Percentiles rank a stretch among this genome's conserved stretches.
phyloP scores from a whole-genome alignment of 768 basidiomycete species.

The Leucocoprinus leucothites region DNA sequence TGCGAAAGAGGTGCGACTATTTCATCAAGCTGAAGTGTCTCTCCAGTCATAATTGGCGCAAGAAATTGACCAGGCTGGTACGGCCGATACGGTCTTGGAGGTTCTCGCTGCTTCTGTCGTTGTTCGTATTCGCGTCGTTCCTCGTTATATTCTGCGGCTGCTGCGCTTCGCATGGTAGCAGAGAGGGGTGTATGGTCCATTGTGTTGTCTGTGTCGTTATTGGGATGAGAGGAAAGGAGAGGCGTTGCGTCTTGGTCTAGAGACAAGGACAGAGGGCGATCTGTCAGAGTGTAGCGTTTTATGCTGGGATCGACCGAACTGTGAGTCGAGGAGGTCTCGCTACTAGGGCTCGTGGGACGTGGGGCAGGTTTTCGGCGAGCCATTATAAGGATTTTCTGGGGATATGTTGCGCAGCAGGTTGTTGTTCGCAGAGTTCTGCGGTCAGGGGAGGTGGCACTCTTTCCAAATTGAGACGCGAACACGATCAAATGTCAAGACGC shows the following conservation, averaged over 20 bases:
- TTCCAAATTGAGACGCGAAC: not conserved
- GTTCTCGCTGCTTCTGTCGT: constrained; percentile 11
- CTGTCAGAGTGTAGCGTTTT: constrained; percentile 30
- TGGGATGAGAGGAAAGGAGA: constrained; percentile 10
- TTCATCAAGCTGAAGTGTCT: constrained; percentile 54
- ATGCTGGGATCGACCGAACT: constrained; percentile 24
- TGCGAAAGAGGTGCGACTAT: constrained; percentile 2
- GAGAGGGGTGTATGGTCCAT: constrained; percentile 23
- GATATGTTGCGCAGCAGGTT: constrained; percentile 13
- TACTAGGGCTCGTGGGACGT: constrained; percentile 16
- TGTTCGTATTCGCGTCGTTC: constrained; percentile 15
- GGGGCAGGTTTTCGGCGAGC: constrained; percentile 34
- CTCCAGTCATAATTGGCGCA: constrained; percentile 61
- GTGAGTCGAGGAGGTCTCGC: constrained; percentile 16
- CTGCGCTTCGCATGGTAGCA: constrained; percentile 15
- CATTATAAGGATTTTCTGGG: constrained; percentile 18
- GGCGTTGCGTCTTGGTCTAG: constrained; percentile 2
- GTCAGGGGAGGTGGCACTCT: not conserved
- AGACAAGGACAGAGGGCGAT: constrained; percentile 19
- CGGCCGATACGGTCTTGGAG: constrained; percentile 31
- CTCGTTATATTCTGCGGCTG: constrained; percentile 9
- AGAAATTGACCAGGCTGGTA: constrained; percentile 64
- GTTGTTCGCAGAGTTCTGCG: constrained; percentile 2
- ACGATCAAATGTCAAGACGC: constrained; percentile 17
- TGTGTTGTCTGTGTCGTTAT: constrained; percentile 17